Conservation (phyloP, 495 filamentous ascomycete species). For the Emericellopsis terricola region DNA sequence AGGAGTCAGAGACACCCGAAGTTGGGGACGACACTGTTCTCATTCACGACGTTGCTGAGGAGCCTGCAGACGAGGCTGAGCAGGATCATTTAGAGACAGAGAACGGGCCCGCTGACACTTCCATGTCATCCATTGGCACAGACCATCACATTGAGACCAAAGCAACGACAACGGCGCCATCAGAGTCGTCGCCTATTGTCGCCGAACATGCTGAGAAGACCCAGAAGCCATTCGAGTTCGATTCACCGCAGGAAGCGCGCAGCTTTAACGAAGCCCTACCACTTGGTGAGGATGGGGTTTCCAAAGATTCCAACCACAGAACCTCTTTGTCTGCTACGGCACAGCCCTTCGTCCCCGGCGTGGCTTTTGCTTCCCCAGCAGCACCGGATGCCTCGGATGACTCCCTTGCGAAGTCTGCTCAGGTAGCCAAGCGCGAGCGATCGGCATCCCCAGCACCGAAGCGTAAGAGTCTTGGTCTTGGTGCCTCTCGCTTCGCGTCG, state of each 20-base stretch:
- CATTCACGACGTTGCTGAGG: slow-evolving; percentile 11
- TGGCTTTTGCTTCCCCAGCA: too few species aligned
- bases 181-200: slow-evolving; percentile 20
- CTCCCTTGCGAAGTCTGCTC: too few species aligned
- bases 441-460: slow-evolving; percentile 5
- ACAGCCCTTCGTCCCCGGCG: slow-evolving; percentile 45
- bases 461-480: slow-evolving; percentile 1
- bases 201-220: slow-evolving; percentile 18
- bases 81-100: too few species aligned
- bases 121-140: slow-evolving; percentile 23
- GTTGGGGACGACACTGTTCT: too few species aligned
- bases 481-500: not conserved
- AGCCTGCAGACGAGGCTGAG: slow-evolving; percentile 24
- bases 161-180: slow-evolving; percentile 10
- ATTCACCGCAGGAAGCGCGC: slow-evolving; percentile 14
- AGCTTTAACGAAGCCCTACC: slow-evolving; percentile 23
- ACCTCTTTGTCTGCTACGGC: slow-evolving; percentile 51
- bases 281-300: slow-evolving; percentile 17
- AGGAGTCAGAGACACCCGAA: too few species aligned
- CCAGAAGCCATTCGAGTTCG: slow-evolving; percentile 24
- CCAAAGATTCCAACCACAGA: slow-evolving; percentile 23
- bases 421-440: too few species aligned
- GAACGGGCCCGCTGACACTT: slow-evolving; percentile 19
- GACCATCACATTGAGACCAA: slow-evolving; percentile 30
- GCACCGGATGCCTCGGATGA: too few species aligned